Conservation (phyloP, 2,329 filamentous ascomycete species). For the Talaromyces sp. region DNA sequence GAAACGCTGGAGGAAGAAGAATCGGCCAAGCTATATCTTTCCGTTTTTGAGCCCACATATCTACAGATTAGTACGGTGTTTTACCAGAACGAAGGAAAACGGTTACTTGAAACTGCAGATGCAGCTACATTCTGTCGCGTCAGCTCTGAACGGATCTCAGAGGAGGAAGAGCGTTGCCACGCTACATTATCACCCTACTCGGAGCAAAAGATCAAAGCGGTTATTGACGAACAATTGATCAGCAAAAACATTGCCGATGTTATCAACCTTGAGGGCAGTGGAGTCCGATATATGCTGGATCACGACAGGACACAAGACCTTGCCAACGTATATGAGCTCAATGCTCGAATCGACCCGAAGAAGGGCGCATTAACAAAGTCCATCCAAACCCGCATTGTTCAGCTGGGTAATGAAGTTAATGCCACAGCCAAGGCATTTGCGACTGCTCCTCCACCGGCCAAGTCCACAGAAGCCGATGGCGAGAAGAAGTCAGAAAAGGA, state of each 20-base stretch:
- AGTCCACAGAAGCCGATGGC: slow-evolving; percentile 47
- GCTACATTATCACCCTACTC: slow-evolving; percentile 76
- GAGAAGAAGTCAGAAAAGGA: slow-evolving; percentile 48
- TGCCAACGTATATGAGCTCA: slow-evolving; percentile 74
- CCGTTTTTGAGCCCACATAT: slow-evolving; percentile 76
- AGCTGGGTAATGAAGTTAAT: slow-evolving; percentile 81
- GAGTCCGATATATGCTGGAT: slow-evolving; percentile 84
- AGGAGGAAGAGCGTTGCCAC: slow-evolving; percentile 78
- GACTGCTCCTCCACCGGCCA: slow-evolving; percentile 53
- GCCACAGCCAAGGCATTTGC: slow-evolving; percentile 54
- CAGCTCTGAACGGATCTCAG: slow-evolving; percentile 68
- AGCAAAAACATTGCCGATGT: slow-evolving; percentile 74
- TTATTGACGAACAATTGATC: slow-evolving; percentile 81
- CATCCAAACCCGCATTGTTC: slow-evolving; percentile 70
- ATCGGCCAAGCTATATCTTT: slow-evolving; percentile 76
- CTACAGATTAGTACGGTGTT: slow-evolving; percentile 67
- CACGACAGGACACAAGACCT: slow-evolving; percentile 79
- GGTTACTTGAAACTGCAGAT: slow-evolving; percentile 72
- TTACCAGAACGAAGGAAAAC: slow-evolving; percentile 72
- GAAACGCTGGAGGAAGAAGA: slow-evolving; percentile 76
- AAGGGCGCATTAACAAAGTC: slow-evolving; percentile 68
- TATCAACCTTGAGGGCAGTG: slow-evolving; percentile 77
- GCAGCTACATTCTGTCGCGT: slow-evolving; percentile 77
- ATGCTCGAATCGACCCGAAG: slow-evolving; percentile 70
- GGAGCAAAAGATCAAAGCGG: slow-evolving; percentile 66